phyloP scores from a whole-genome alignment of 2,329 filamentous ascomycete genomes.

The Sarocladium brachiariae region DNA sequence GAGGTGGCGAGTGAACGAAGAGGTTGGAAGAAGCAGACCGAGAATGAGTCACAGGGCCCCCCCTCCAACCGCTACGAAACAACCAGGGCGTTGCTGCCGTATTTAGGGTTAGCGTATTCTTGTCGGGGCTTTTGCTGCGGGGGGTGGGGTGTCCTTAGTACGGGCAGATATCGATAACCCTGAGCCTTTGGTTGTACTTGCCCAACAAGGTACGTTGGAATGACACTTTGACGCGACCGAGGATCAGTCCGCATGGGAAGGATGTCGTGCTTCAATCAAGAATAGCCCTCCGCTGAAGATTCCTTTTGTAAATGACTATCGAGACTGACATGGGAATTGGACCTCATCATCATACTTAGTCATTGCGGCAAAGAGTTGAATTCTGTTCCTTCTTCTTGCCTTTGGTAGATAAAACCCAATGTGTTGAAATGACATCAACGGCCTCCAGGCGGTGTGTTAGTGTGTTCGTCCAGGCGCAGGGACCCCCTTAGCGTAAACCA shows the following conservation, averaged over 20 bases:
- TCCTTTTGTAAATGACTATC: too few species aligned
- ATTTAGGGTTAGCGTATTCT: background rate
- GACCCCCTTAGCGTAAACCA: background rate
- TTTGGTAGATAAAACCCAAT: too few species aligned
- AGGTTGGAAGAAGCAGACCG: background rate
- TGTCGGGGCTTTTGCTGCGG: conserved; percentile 7
- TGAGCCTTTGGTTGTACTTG: too few species aligned
- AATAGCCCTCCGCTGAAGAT: too few species aligned
- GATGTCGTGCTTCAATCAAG: too few species aligned
- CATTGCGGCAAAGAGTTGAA: too few species aligned
- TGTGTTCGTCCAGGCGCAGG: background rate
- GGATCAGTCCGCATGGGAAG: too few species aligned
- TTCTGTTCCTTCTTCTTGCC: too few species aligned
- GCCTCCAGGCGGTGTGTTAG: conserved; percentile 7
- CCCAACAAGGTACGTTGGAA: too few species aligned
- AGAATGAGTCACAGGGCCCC: conserved; percentile 8
- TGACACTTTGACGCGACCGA: too few species aligned
- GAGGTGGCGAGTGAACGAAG: background rate
- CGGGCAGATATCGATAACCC: conserved; percentile 9
- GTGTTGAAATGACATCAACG: conserved; percentile 1
- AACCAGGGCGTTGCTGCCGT: conserved; percentile 1
- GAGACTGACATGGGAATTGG: too few species aligned
- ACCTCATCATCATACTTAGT: too few species aligned
- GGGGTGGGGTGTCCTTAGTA: background rate
- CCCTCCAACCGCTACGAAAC: conserved; percentile 1